Evolutionary conservation across 306 rosid species (phyloP).

Genomic region (Lagenaria siceraria): DNA sequence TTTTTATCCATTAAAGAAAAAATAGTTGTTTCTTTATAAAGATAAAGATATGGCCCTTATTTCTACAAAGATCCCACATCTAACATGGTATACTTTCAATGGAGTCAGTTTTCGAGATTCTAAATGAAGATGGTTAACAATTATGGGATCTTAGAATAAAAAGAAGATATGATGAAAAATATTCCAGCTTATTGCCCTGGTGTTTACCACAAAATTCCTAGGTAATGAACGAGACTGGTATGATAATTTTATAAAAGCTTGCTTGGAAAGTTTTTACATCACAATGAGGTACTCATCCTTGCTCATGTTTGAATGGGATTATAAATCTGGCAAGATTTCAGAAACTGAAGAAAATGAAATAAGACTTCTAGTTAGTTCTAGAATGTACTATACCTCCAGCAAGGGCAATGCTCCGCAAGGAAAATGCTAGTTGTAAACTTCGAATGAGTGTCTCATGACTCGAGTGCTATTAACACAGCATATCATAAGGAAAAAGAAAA

Average conservation of each 20-base stretch:
- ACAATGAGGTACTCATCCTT: neutral
- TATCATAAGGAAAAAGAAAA: neutral
- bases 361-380: neutral
- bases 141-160: neutral
- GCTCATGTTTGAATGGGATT: neutral
- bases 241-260: neutral
- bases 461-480: slow-evolving; percentile 32
- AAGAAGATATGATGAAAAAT: neutral
- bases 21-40: neutral
- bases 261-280: neutral
- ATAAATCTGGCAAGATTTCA: neutral
- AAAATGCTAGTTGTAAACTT: slow-evolving; percentile 77
- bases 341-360: neutral
- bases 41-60: neutral
- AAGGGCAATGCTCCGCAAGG: slow-evolving; percentile 61
- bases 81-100: neutral
- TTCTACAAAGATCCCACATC: neutral
- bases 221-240: neutral
- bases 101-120: neutral
- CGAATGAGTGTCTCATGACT: slow-evolving; percentile 44
- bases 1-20: neutral
- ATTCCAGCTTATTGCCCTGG: neutral
- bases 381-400: slow-evolving; percentile 37
- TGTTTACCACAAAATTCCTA: neutral
- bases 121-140: neutral